Evolutionary conservation across 805 yeast genomes (phyloP).

Genomic region (Candida nemodendra): DNA sequence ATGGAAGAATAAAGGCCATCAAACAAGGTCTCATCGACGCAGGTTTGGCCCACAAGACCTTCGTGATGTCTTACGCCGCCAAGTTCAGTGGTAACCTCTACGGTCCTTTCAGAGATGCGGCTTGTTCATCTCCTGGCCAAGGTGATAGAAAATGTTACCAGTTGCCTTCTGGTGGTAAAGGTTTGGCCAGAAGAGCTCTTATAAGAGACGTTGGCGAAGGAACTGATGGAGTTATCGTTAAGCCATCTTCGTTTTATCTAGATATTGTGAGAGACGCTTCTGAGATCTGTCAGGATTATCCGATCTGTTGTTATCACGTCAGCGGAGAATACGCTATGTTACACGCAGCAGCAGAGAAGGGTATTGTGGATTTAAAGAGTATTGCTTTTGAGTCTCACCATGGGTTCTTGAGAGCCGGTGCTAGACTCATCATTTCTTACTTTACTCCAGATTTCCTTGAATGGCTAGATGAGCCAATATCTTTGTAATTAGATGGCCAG

Average conservation of each 20-base stretch:
- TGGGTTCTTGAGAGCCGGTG: constrained; percentile 95
- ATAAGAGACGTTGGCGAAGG: constrained; percentile 87
- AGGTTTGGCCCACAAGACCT: constrained; percentile 79
- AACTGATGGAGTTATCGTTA: constrained; percentile 91
- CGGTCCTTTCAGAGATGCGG: constrained; percentile 98
- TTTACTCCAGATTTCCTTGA: constrained; percentile 95
- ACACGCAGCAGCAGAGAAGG: constrained; percentile 97
- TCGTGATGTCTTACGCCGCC: constrained; percentile 92
- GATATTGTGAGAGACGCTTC: constrained; percentile 90
- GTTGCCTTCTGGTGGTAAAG: constrained; percentile 88
- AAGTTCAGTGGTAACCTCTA: constrained; percentile 88
- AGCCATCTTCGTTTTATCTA: constrained; percentile 93
- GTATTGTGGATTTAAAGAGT: constrained; percentile 78
- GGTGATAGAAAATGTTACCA: constrained; percentile 95
- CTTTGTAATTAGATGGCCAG: too few relatives aligned
- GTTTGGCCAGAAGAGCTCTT: constrained; percentile 90
- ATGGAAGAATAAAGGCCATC: constrained; percentile 88
- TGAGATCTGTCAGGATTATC: constrained; percentile 76
- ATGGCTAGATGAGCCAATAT: constrained; percentile 76
- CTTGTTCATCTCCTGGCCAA: constrained; percentile 81
- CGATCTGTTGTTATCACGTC: constrained; percentile 93
- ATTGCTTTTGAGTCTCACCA: constrained; percentile 83
- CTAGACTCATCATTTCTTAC: constrained; percentile 84
- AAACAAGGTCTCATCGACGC: constrained; percentile 80
- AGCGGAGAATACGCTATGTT: constrained; percentile 97